These are phyloP conservation scores for Rhodotorula kratochvilovae DNA, from an alignment of 768 basidiomycete species.

Conservation along the genomic window DNA sequence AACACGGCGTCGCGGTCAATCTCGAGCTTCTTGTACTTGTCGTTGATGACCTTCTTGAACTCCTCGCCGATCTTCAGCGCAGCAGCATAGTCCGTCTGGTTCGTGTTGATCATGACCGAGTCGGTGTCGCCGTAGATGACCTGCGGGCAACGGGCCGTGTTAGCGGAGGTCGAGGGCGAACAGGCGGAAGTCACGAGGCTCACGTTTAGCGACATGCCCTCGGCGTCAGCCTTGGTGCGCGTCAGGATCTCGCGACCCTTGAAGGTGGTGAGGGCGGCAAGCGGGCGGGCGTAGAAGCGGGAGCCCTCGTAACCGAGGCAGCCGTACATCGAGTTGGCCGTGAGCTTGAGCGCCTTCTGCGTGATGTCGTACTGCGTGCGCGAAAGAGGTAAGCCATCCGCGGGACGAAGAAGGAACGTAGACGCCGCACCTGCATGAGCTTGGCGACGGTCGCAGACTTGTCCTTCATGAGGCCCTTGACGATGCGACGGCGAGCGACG, in stretches of 20 bases:
- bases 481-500: conserved; percentile 79
- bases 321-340: conserved; percentile 99
- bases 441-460: conserved; percentile 63
- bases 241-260: conserved; percentile 97
- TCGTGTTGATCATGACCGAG: conserved; percentile 96
- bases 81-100: conserved; percentile 77
- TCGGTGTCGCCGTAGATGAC: conserved; percentile 99
- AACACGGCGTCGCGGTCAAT: conserved; percentile 95
- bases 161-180: neutral
- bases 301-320: conserved; percentile 98
- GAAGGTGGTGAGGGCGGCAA: conserved; percentile 95
- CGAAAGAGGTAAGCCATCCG: neutral
- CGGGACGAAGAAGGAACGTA: neutral
- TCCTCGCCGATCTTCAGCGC: conserved; percentile 85
- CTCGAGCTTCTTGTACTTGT: conserved; percentile 88
- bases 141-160: conserved; percentile 50
- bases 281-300: conserved; percentile 88
- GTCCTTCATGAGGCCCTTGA: conserved; percentile 94
- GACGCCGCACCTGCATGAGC: conserved; percentile 64
- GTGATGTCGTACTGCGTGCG: conserved; percentile 80
- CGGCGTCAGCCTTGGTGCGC: conserved; percentile 85
- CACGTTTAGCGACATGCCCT: conserved; percentile 82
- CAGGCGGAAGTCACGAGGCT: conserved; percentile 43
- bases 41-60: conserved; percentile 95
- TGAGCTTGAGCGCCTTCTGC: conserved; percentile 92